phyloP scores from a whole-genome alignment of 768 basidiomycete genomes.

The Mycena indigotica region DNA sequence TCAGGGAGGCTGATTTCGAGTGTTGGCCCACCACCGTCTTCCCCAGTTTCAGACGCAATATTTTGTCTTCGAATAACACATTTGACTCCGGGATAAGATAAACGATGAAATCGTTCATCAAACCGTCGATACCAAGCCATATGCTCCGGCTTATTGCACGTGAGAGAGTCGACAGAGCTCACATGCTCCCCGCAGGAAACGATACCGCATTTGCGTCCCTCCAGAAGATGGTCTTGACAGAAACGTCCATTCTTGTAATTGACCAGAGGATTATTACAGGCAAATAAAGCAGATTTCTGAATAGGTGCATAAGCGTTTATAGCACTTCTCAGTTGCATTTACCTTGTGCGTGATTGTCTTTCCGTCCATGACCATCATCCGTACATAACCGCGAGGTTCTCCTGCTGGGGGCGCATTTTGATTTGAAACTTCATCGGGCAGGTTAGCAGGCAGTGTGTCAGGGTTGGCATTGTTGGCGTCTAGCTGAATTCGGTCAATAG shows the following conservation, averaged over 20 bases:
- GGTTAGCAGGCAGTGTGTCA: background rate
- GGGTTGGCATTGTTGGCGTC: no score
- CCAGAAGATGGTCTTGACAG: constrained; percentile 11
- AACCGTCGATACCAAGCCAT: background rate
- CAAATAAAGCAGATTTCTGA: no score
- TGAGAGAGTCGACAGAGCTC: background rate
- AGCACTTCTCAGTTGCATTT: background rate
- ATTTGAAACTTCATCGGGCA: background rate
- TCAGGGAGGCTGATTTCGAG: background rate
- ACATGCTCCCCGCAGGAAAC: background rate
- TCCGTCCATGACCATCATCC: constrained; percentile 27
- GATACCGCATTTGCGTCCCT: background rate
- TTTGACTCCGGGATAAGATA: background rate
- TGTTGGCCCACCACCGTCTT: background rate
- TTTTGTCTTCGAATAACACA: background rate
- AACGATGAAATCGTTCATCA: background rate
- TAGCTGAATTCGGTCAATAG: no score
- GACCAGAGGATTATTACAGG: constrained; percentile 15
- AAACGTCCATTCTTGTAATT: constrained; percentile 27
- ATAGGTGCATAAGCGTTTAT: constrained; percentile 7
- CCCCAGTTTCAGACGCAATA: background rate
- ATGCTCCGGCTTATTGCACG: background rate
- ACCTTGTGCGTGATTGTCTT: constrained; percentile 23
- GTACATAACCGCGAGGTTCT: constrained; percentile 20
- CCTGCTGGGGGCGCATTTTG: constrained; percentile 1